Conservation (phyloP, 345 rosid genomes). For the Melaleuca alternifolia region DNA sequence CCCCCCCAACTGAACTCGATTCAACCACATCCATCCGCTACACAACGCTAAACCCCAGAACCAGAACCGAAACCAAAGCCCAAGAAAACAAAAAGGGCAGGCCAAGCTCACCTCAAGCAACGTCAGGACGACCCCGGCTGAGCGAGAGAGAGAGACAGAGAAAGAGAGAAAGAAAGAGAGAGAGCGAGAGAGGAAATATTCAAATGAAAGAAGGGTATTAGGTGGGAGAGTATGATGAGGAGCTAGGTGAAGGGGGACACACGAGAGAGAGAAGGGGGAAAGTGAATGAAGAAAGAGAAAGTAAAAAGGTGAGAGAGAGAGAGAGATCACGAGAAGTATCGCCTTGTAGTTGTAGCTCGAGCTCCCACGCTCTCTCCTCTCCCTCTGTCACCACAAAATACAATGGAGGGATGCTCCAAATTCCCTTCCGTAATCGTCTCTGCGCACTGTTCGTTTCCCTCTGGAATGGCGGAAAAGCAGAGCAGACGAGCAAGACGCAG, state of each 20-base stretch:
- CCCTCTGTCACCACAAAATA: too few species aligned
- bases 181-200: not conserved
- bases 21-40: not conserved
- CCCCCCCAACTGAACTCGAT: not conserved
- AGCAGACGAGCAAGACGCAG: not conserved
- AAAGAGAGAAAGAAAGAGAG: not conserved
- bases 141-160: not conserved
- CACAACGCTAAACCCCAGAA: not conserved
- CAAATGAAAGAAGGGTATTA: not conserved
- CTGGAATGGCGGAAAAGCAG: not conserved
- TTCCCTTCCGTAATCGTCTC: not conserved
- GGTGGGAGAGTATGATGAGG: not conserved
- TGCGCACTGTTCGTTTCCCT: not conserved
- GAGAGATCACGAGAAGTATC: slow-evolving; percentile 5
- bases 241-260: slow-evolving; percentile 10
- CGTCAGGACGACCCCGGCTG: not conserved
- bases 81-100: not conserved
- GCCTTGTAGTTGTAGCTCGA: not conserved
- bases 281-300: slow-evolving; percentile 32
- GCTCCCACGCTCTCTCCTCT: not conserved
- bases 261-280: slow-evolving; percentile 19
- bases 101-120: not conserved
- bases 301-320: not conserved
- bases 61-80: not conserved
- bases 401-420: not conserved